Percentiles rank a stretch among this genome's conserved stretches.
Conservation (phyloP, 805 yeast species). For the Suhomyces faveliae region DNA sequence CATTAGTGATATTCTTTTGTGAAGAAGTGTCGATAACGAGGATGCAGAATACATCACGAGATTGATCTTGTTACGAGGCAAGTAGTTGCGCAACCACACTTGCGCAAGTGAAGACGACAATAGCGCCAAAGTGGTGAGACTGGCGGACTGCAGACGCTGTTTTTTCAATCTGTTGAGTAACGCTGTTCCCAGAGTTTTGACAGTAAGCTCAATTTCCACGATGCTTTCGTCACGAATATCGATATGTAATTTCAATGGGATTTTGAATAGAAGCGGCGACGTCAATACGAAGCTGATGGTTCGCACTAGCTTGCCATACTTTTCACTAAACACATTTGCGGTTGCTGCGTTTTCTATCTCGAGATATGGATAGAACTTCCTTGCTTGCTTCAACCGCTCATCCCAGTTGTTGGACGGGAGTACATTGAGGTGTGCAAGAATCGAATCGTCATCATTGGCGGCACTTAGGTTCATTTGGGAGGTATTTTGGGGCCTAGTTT, state of each 20-base stretch:
- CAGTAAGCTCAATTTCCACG: neutral
- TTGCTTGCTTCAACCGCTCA: constrained; percentile 13
- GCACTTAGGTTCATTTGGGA: neutral
- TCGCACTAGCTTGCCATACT: constrained; percentile 12
- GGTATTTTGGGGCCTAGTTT: neutral
- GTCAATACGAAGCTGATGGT: constrained; percentile 15
- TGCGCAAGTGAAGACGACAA: constrained; percentile 24
- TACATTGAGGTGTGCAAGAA: constrained; percentile 29
- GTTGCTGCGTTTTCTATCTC: constrained; percentile 16
- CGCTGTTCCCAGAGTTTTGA: neutral
- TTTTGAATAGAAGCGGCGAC: constrained; percentile 22
- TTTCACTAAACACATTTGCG: constrained; percentile 9
- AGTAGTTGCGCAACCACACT: constrained; percentile 21
- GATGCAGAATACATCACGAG: constrained; percentile 31
- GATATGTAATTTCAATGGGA: constrained; percentile 17
- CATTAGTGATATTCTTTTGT: constrained; percentile 21
- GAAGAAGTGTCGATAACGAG: constrained; percentile 26
- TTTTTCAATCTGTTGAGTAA: neutral
- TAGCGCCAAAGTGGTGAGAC: constrained; percentile 12
- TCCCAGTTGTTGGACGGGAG: constrained; percentile 36
- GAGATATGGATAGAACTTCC: constrained; percentile 26
- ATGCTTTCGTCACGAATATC: constrained; percentile 12
- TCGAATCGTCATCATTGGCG: constrained; percentile 17
- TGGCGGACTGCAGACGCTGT: neutral
- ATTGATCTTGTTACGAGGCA: constrained; percentile 25